Evolutionary conservation across 352 stramenopile species (phyloP).

Genomic region (Phytophthora meadii): DNA sequence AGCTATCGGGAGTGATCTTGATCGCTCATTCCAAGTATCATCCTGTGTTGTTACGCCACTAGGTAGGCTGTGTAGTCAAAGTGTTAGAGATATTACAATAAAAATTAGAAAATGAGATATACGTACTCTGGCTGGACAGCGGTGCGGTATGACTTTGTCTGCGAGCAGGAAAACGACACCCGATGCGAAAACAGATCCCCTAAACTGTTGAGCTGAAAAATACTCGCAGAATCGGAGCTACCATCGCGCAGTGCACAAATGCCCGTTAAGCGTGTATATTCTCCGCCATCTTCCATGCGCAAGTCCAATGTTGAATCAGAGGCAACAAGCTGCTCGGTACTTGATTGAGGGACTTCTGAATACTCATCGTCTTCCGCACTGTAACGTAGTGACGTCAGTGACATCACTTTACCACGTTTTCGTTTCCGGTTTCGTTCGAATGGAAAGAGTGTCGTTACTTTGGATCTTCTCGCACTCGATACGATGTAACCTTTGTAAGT

Average conservation of each 20-base stretch:
- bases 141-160: constrained; percentile 46
- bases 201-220: constrained; percentile 76
- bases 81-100: constrained; percentile 6
- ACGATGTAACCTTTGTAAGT: constrained; percentile 46
- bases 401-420: constrained; percentile 32
- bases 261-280: constrained; percentile 63
- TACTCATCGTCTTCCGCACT: constrained; percentile 41
- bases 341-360: constrained; percentile 18
- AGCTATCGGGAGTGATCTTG: constrained; percentile 52
- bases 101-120: constrained; percentile 3
- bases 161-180: constrained; percentile 45
- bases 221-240: constrained; percentile 28
- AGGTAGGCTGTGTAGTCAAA: constrained; percentile 48
- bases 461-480: constrained; percentile 42
- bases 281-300: constrained; percentile 61
- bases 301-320: constrained; percentile 69
- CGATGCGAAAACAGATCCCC: constrained; percentile 72
- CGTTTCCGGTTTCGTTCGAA: constrained; percentile 49
- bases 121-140: constrained; percentile 71
- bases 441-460: constrained; percentile 54
- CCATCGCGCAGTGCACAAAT: constrained; percentile 49
- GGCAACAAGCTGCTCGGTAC: constrained; percentile 58
- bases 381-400: constrained; percentile 49
- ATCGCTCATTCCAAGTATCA: constrained; percentile 13
- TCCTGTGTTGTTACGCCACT: constrained; percentile 51